A percentile compares a stretch with the other conserved stretches of the same genome.
Evolutionary conservation across 2,329 filamentous ascomycete genomes (phyloP).

Genomic region (Aspergillus tanneri): DNA sequence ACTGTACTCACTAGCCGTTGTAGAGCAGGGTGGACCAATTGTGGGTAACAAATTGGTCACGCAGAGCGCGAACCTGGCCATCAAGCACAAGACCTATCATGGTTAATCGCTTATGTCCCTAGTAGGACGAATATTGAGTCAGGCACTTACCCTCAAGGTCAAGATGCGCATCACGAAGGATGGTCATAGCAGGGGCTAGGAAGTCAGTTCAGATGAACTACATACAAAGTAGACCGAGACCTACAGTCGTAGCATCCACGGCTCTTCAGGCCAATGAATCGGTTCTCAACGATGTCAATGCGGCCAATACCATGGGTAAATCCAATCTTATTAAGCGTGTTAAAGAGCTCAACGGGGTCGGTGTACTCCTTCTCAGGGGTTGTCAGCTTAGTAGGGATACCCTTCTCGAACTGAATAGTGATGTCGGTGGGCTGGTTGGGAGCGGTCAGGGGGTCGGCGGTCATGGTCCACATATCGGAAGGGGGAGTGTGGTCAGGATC

Average conservation of each 20-base stretch:
- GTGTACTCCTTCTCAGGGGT: slow-evolving; percentile 62
- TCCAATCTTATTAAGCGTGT: slow-evolving; percentile 68
- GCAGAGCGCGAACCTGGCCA: slow-evolving; percentile 65
- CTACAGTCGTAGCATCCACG: slow-evolving; percentile 73
- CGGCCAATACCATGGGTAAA: slow-evolving; percentile 72
- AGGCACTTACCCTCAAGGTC: slow-evolving; percentile 52
- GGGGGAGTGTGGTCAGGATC: slow-evolving; percentile 63
- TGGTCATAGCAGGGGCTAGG: slow-evolving; percentile 33
- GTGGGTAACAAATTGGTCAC: slow-evolving; percentile 69
- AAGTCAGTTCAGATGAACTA: background rate
- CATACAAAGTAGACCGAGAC: slow-evolving; percentile 32
- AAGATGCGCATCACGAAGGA: slow-evolving; percentile 41
- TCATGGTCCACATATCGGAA: slow-evolving; percentile 73
- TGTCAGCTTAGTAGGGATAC: slow-evolving; percentile 68
- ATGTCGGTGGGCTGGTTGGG: slow-evolving; percentile 71
- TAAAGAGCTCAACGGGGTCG: slow-evolving; percentile 70
- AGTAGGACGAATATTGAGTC: too few species aligned
- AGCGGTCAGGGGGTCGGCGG: slow-evolving; percentile 65
- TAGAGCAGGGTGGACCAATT: slow-evolving; percentile 58
- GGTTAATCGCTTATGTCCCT: slow-evolving; percentile 17
- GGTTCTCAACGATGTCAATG: slow-evolving; percentile 81
- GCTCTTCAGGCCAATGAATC: slow-evolving; percentile 76
- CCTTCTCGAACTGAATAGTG: slow-evolving; percentile 70
- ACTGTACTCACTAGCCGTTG: slow-evolving; percentile 55
- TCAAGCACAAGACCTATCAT: slow-evolving; percentile 62